phyloP scores from a whole-genome alignment of 2,329 filamentous ascomycete species.

The Podosphaera fusca region DNA sequence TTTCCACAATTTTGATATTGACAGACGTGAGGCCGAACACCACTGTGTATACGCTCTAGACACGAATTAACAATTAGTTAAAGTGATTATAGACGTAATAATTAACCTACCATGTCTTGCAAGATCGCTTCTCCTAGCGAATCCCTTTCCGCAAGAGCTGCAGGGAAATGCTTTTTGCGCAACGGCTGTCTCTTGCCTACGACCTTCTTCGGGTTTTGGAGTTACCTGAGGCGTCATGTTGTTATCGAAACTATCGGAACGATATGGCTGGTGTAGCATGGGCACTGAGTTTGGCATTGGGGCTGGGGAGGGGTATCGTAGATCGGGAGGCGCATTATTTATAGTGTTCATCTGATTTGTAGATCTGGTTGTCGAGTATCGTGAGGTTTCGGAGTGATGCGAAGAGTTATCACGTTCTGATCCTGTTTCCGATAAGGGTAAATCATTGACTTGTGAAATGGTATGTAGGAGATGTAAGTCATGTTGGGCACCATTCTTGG shows the following conservation, averaged over 20 bases:
- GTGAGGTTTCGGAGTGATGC: constrained; percentile 17
- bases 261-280: constrained; percentile 16
- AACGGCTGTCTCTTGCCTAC: constrained; percentile 7
- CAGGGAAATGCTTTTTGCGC: constrained; percentile 59
- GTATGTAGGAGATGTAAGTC: constrained; percentile 16
- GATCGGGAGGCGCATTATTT: constrained; percentile 11
- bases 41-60: constrained; percentile 83
- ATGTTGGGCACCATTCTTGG: constrained; percentile 11
- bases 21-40: constrained; percentile 75
- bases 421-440: constrained; percentile 15
- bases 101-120: constrained; percentile 38
- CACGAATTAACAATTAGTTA: background rate
- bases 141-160: constrained; percentile 72
- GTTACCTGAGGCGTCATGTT: constrained; percentile 14
- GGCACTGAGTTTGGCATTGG: constrained; percentile 16
- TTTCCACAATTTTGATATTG: constrained; percentile 78
- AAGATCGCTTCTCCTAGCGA: constrained; percentile 81
- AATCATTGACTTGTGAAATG: constrained; percentile 14
- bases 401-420: constrained; percentile 16
- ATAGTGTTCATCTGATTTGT: constrained; percentile 12
- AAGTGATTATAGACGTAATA: background rate
- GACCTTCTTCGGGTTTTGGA: constrained; percentile 3
- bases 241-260: constrained; percentile 13
- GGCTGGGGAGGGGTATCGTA: constrained; percentile 17
- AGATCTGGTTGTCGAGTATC: constrained; percentile 15